Evolutionary conservation across 108 stramenopile genomes (phyloP).

Genomic region (Cylindrotheca closterium): DNA sequence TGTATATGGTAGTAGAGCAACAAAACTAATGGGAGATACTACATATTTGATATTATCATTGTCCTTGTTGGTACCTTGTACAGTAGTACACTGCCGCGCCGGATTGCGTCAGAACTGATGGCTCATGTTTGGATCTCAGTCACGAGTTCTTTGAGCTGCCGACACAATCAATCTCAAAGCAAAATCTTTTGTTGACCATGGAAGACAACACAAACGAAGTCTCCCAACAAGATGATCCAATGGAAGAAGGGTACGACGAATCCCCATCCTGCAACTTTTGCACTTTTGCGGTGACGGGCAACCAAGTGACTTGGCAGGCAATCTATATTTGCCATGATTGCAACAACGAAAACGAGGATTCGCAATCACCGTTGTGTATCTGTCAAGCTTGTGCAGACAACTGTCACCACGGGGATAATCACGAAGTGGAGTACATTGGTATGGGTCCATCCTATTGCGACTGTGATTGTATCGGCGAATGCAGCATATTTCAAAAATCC

Average conservation of each 20-base stretch:
- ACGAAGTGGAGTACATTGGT: conserved; percentile 59
- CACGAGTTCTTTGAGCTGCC: no score
- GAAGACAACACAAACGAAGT: no score
- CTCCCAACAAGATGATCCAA: background rate
- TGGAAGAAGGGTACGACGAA: background rate
- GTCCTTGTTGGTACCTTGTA: no score
- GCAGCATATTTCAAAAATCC: conserved; percentile 30
- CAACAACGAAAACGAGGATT: conserved; percentile 5
- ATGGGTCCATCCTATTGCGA: conserved; percentile 76
- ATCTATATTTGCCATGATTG: conserved; percentile 62
- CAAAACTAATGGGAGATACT: no score
- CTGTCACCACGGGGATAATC: conserved; percentile 45
- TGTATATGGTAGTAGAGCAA: no score
- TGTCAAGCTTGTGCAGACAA: conserved; percentile 72
- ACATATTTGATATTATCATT: no score
- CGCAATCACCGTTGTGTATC: conserved; percentile 43
- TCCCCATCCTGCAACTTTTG: conserved; percentile 25
- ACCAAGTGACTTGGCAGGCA: conserved; percentile 43
- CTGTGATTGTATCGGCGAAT: conserved; percentile 38
- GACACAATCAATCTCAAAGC: no score
- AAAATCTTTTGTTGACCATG: no score
- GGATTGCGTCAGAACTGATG: no score
- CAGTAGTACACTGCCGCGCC: no score
- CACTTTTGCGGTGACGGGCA: conserved; percentile 63
- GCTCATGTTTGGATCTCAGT: no score